Evolutionary conservation across 306 rosid species (phyloP).

Genomic region (Datisca glomerata): DNA sequence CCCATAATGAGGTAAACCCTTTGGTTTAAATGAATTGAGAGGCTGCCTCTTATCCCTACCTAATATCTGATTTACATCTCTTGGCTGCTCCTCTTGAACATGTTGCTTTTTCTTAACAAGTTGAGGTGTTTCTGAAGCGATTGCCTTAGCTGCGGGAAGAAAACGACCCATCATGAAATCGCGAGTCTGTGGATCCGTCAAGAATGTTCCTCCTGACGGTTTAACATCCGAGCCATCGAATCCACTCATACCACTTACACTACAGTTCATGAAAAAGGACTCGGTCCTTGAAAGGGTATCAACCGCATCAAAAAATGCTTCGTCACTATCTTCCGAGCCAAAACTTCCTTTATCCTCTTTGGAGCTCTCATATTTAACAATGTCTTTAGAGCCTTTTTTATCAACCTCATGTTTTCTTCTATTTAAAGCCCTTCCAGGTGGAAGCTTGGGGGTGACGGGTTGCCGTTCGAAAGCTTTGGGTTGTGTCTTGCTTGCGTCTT

Average conservation of each 20-base stretch:
- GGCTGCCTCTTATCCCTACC: slow-evolving; percentile 17
- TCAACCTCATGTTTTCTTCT: slow-evolving; percentile 18
- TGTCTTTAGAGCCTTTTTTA: not conserved
- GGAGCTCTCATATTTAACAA: not conserved
- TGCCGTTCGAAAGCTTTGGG: slow-evolving; percentile 14
- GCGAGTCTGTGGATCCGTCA: slow-evolving; percentile 34
- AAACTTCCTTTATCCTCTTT: slow-evolving; percentile 16
- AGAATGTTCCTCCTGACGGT: slow-evolving; percentile 34
- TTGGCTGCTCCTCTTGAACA: slow-evolving; percentile 40
- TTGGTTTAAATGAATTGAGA: slow-evolving; percentile 22
- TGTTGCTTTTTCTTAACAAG: slow-evolving; percentile 31
- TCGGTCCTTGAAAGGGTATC: slow-evolving; percentile 71
- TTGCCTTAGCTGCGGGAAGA: slow-evolving; percentile 80
- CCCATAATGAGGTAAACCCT: slow-evolving; percentile 15
- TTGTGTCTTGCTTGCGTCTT: slow-evolving; percentile 35
- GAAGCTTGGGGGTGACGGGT: slow-evolving; percentile 35
- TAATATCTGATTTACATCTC: slow-evolving; percentile 22
- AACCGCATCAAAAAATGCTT: slow-evolving; percentile 48
- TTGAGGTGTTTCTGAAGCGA: slow-evolving; percentile 51
- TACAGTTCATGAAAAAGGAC: slow-evolving; percentile 53
- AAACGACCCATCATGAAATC: slow-evolving; percentile 84
- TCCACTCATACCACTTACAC: slow-evolving; percentile 61
- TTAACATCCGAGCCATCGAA: slow-evolving; percentile 39
- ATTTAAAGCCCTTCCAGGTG: slow-evolving; percentile 48
- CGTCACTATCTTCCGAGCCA: slow-evolving; percentile 34